Base-by-base conservation (phyloP, 345 rosid species). In the Abelmoschus esculentus region DNA sequence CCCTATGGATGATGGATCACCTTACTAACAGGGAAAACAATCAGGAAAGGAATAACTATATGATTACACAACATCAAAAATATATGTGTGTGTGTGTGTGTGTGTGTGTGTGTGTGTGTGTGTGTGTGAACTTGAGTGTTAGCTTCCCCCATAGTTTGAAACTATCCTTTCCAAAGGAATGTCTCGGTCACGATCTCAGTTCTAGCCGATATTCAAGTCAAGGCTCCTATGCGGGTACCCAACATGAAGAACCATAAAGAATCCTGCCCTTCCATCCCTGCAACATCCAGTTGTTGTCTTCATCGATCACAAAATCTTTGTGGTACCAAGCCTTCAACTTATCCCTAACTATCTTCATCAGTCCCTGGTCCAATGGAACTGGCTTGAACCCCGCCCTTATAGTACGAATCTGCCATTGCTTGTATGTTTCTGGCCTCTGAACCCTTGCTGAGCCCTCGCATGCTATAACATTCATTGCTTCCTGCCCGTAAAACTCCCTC, bases 221-320 rank as follows among this genome's bases (percentile, higher is more conserved):
- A 0, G 0, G 34, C 22, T 32, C 49, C 73, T 77, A 80, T 42
- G 75, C 78, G 56, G 92, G 83, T 44, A 85, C 74, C 97, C 97
- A 93, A 76, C 87, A 82, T 13, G 89, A 76, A 14, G 88, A 76
- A 72, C 86, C 90, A 70, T 32, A 73, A 3, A 85, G 52, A 52
- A 86, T 91, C 36, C 97, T 79, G 53, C 98, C 98, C 82, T 88
- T 93, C 98, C 98, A 89, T 49, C 97, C 91, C 76, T 81, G 89
- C 70, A 91, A 76, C 84, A 93, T 82, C 96, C 97, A 89, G 57
- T 83, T 59, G 50, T 76, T 59, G 72, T 87, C 92, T 73, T 78
- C 81, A 70, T 87, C 90, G 28, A 91, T 65, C 22, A 81, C 83
- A 68, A 86, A 93, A 74, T 91, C 92, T 69, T 83, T 83, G 78